Conservation (phyloP, 805 yeast genomes). For the Priceomyces castillae region DNA sequence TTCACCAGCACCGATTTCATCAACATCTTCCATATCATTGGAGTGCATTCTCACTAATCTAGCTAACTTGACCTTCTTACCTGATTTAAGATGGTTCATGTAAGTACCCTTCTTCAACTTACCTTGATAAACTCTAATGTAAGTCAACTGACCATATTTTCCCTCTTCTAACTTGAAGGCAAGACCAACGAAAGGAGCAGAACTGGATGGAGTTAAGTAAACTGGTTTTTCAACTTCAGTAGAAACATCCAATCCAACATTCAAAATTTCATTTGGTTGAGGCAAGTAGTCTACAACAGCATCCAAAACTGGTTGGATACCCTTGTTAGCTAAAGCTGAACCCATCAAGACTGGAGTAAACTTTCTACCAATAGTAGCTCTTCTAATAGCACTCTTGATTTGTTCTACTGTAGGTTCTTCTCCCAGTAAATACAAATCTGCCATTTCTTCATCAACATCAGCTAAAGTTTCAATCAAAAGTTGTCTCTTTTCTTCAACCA, state of each 20-base stretch:
- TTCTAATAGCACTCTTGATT: conserved; percentile 84
- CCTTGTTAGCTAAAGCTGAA: conserved; percentile 94
- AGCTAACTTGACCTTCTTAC: conserved; percentile 89
- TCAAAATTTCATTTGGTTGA: conserved; percentile 88
- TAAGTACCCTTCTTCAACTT: conserved; percentile 84
- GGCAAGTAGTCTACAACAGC: conserved; percentile 96
- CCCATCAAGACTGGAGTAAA: conserved; percentile 99
- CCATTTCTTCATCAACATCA: conserved; percentile 96
- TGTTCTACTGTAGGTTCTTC: conserved; percentile 81
- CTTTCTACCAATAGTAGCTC: conserved; percentile 91
- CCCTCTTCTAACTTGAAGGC: conserved; percentile 99
- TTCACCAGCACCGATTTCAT: conserved; percentile 95
- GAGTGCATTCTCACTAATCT: conserved; percentile 98
- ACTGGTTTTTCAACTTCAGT: conserved; percentile 62
- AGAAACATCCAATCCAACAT: conserved; percentile 79
- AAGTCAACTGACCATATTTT: conserved; percentile 94
- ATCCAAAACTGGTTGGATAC: conserved; percentile 92
- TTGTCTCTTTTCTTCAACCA: conserved; percentile 88
- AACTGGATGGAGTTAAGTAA: conserved; percentile 66
- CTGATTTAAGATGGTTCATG: conserved; percentile 85
- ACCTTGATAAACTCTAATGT: conserved; percentile 96
- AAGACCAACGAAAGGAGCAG: conserved; percentile 85
- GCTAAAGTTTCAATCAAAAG: conserved; percentile 89
- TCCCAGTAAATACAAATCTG: conserved; percentile 89
- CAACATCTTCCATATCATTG: conserved; percentile 97